These are phyloP conservation scores for Calycina marina DNA, from an alignment of 2,329 filamentous ascomycete species.

Conservation along the genomic window DNA sequence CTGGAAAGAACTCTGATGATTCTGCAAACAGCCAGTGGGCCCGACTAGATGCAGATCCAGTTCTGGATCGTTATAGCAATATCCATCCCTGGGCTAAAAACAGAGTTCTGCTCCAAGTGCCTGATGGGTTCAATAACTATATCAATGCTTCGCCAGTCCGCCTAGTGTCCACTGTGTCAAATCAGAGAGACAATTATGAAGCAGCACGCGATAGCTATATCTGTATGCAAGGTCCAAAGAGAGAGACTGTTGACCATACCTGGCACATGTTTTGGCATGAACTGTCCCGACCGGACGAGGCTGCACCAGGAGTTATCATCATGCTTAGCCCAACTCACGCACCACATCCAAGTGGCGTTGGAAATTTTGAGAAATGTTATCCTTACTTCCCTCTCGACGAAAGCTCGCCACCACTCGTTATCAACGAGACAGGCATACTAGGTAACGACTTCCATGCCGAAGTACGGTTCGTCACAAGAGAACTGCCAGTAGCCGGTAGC, in stretches of 20 bases:
- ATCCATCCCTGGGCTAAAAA: slow-evolving; percentile 85
- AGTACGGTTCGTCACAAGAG: slow-evolving; percentile 43
- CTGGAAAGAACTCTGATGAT: slow-evolving; percentile 22
- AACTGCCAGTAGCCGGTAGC: slow-evolving; percentile 36
- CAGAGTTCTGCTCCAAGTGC: slow-evolving; percentile 66
- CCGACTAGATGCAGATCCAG: slow-evolving; percentile 39
- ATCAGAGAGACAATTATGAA: slow-evolving; percentile 15
- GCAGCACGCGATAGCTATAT: slow-evolving; percentile 48
- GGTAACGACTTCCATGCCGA: slow-evolving; percentile 52
- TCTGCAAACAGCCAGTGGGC: slow-evolving; percentile 33
- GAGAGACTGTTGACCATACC: slow-evolving; percentile 61
- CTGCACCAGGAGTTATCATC: slow-evolving; percentile 65
- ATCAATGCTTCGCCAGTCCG: slow-evolving; percentile 63
- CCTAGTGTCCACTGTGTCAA: slow-evolving; percentile 24
- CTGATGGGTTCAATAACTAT: slow-evolving; percentile 58
- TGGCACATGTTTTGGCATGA: slow-evolving; percentile 95
- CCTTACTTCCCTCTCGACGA: slow-evolving; percentile 64
- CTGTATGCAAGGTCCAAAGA: slow-evolving; percentile 83
- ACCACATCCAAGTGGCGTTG: slow-evolving; percentile 14
- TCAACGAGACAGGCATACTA: slow-evolving; percentile 52
- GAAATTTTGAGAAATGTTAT: slow-evolving; percentile 65
- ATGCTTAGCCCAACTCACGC: slow-evolving; percentile 85
- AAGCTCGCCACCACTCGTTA: slow-evolving; percentile 33
- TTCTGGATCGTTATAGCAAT: slow-evolving; percentile 75
- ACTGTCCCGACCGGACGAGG: slow-evolving; percentile 25